Evolutionary conservation across 2,329 filamentous ascomycete species (phyloP), one percentile per base, ranked within the genome.

Genomic region (Diaporthe citriasiana): DNA sequence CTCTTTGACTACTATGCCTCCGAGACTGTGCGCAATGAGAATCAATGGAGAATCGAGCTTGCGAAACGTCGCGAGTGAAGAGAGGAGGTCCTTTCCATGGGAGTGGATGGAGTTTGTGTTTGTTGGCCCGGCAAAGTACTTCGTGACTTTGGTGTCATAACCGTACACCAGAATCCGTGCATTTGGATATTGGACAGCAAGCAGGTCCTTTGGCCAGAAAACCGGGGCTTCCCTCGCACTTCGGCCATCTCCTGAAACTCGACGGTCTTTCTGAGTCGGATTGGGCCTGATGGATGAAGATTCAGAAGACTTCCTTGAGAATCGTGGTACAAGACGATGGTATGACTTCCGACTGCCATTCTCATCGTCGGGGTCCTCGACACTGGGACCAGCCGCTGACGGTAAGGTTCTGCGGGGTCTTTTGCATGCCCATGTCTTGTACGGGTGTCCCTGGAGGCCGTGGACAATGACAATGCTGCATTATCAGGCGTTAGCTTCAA

Each of bases 391-490:
- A 17, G 10, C 12, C 0, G 40, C 3, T 33, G 40, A 33, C 25
- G 57, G 8, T 3, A 22, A 6, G 13, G 6, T 5, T 45, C 9
- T 19, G 9, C 22, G 25, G 25, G 8, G 8, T 4, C 6, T 5
- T n/a, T 33, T 65, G 27, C 59, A 65, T 19, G 59, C 59, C 59
- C 59, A 65, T 5, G 59, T 65, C 19, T 50, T 65, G 19, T 65
- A 65, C 3, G 59, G 59, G 12, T 65, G 59, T 17, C 59, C 59
- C 3, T 65, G 59, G 17, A 65, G 59, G 27, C 59, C 59, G 2
- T 65, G 59, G 15, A 65, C 2, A 22, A 65, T 8, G 6, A 65
- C 27, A 17, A 65, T 50, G 42, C 59, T 65, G 27, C 25, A 45
- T 1, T 17, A 45, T 1, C 1, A 13, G 5, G 12, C 1, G 13